These are phyloP conservation scores for Nephelium lappaceum DNA, from an alignment of 345 rosid genomes.

Conservation along the genomic window DNA sequence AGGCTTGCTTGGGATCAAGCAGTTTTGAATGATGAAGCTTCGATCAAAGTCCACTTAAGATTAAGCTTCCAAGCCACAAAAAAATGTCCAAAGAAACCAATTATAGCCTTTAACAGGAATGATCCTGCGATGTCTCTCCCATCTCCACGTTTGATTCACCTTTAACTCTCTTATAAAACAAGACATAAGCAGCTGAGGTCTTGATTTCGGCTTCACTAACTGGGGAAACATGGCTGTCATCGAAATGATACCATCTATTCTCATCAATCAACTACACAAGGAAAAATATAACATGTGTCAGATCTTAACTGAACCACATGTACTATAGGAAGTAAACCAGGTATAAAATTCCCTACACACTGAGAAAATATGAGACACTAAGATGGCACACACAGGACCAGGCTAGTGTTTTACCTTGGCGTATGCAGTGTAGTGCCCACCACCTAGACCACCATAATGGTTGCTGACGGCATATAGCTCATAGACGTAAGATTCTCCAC, in stretches of 20 bases:
- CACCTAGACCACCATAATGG: conserved; percentile 92
- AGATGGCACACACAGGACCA: neutral
- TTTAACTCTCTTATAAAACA: conserved; percentile 77
- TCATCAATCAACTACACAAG: conserved; percentile 78
- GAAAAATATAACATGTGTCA: neutral
- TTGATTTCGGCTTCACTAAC: conserved; percentile 66
- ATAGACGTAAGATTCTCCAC: conserved; percentile 59
- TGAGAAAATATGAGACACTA: neutral
- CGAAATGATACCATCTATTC: conserved; percentile 89
- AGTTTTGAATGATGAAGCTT: neutral
- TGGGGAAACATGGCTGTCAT: conserved; percentile 74
- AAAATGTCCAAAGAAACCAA: neutral
- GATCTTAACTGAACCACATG: neutral
- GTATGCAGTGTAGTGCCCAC: conserved; percentile 94
- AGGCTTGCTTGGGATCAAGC: neutral
- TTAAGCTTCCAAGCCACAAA: neutral
- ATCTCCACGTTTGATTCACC: conserved; percentile 26
- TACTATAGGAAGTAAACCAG: neutral
- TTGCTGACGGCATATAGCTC: conserved; percentile 92
- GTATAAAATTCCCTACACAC: neutral
- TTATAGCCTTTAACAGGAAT: conserved; percentile 22
- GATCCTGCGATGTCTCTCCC: conserved; percentile 40
- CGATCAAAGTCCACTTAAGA: neutral
- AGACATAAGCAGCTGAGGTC: conserved; percentile 84
- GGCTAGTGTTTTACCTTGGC: conserved; percentile 61